Base-by-base conservation (phyloP, 129 eudicot genomes). In the Flaveria ramosissima region DNA sequence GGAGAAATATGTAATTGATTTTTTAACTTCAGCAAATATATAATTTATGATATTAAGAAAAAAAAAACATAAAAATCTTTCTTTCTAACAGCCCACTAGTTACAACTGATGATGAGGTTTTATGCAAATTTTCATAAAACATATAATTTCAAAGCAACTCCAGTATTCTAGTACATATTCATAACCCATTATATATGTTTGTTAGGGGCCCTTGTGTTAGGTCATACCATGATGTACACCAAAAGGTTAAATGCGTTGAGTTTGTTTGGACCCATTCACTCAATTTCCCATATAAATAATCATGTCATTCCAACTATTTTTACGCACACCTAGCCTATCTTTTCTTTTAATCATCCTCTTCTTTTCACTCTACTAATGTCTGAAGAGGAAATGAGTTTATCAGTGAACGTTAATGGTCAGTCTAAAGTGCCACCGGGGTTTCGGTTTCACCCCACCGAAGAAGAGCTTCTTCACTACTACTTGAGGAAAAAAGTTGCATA, bases 381-480 rank as follows among this genome's bases (percentile, higher is more conserved):
- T 46, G 59, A 75, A 72, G 84, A 79, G 50, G 84, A 75, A 7
- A 69, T 88, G 89, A 85, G 76, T 67, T 77, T 88, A 23, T 83
- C 88, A 0, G 85, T 88, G 12, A 88, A 88, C 6, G 92, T 88
- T 57, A 85, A 88, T 55, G 92, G 92, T 12, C 78, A 88, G 39
- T 88, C 92, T 11, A 84, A 86, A 71, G 89, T 88, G 30, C 92
- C 92, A n/a, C 92, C 92, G 0, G 92, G 92, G 47, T 88, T 88
- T 76, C 85, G 92, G 15, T 88, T 88, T 68, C 92, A 88, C 76
- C 92, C 92, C 2, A 88, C 92, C 8, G 92, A 88, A 77, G 92
- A 88, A 76, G 92, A 88, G 81, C 89, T 88, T 69, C 77, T 88
- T 56, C 89, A 77, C 30, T 88, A 88, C 48, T 88, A 88, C 84